Evolutionary conservation across 352 stramenopile species (phyloP).

Genomic region (Phytophthora colocasiae): DNA sequence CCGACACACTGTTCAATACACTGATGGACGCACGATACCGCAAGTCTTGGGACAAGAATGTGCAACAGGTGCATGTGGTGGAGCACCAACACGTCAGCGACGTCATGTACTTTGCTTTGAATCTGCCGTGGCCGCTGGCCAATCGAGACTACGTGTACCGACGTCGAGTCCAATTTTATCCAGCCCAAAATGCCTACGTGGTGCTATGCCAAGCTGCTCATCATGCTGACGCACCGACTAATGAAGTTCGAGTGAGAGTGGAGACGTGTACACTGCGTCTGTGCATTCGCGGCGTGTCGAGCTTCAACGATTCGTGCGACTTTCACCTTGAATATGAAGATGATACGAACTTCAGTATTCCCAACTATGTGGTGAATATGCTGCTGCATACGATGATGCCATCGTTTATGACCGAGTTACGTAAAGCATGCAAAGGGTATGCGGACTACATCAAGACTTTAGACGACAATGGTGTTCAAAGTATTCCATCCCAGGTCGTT

Average conservation of each 20-base stretch:
- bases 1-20: slow-evolving; percentile 75
- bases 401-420: slow-evolving; percentile 70
- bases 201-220: slow-evolving; percentile 66
- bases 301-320: slow-evolving; percentile 64
- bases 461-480: slow-evolving; percentile 42
- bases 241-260: slow-evolving; percentile 56
- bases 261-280: slow-evolving; percentile 69
- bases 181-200: slow-evolving; percentile 64
- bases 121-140: slow-evolving; percentile 72
- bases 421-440: slow-evolving; percentile 67
- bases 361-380: slow-evolving; percentile 72
- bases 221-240: slow-evolving; percentile 52
- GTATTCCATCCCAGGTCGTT: slow-evolving; percentile 65
- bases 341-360: slow-evolving; percentile 81
- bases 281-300: slow-evolving; percentile 61
- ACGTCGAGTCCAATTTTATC: slow-evolving; percentile 65
- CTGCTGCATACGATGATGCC: slow-evolving; percentile 61
- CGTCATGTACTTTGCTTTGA: slow-evolving; percentile 68
- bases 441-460: slow-evolving; percentile 51
- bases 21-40: slow-evolving; percentile 70
- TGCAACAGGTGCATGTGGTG: slow-evolving; percentile 55
- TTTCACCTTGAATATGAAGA: slow-evolving; percentile 83
- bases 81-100: slow-evolving; percentile 57
- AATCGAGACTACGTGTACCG: slow-evolving; percentile 85
- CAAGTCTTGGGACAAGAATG: slow-evolving; percentile 58